Evolutionary conservation across 2,329 filamentous ascomycete genomes (phyloP).

Genomic region (Fusarium virguliforme): DNA sequence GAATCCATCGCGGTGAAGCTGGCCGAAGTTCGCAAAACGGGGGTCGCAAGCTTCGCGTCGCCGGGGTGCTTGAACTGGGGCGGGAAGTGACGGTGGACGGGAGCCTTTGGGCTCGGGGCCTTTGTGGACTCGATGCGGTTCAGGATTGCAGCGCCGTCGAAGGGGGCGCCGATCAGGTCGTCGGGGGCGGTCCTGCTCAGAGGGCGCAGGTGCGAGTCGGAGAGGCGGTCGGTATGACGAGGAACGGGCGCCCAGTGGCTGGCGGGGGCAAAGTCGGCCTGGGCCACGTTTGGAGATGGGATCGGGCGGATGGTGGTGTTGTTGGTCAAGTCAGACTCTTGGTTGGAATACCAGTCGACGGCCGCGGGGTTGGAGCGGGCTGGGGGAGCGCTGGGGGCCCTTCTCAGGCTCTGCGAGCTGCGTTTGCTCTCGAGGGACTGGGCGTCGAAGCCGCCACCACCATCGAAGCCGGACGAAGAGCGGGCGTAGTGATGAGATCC

Average conservation of each 20-base stretch:
- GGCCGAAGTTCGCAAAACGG: slow-evolving; percentile 75
- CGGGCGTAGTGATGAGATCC: slow-evolving; percentile 63
- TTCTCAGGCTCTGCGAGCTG: slow-evolving; percentile 75
- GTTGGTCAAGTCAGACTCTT: slow-evolving; percentile 55
- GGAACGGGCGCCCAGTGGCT: slow-evolving; percentile 51
- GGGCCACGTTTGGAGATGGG: slow-evolving; percentile 64
- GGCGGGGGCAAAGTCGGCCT: slow-evolving; percentile 63
- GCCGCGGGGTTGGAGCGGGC: slow-evolving; percentile 64
- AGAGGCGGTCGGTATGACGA: slow-evolving; percentile 51
- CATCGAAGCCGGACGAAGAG: slow-evolving; percentile 68
- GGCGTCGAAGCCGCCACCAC: slow-evolving; percentile 64
- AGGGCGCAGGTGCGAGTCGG: slow-evolving; percentile 49
- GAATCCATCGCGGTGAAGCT: slow-evolving; percentile 64
- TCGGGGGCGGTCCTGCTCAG: slow-evolving; percentile 59
- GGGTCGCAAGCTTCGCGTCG: slow-evolving; percentile 67
- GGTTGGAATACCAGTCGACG: slow-evolving; percentile 63
- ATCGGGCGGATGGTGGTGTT: slow-evolving; percentile 62
- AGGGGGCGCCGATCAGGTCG: slow-evolving; percentile 76
- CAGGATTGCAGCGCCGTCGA: slow-evolving; percentile 75
- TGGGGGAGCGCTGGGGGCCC: slow-evolving; percentile 73
- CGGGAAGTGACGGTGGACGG: slow-evolving; percentile 51
- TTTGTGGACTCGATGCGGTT: slow-evolving; percentile 72
- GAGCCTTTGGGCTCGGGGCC: slow-evolving; percentile 53
- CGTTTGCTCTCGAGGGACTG: slow-evolving; percentile 73
- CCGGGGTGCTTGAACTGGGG: slow-evolving; percentile 67